Conservation (phyloP, 805 yeast genomes). For the Pichia nanzhaoensis region DNA sequence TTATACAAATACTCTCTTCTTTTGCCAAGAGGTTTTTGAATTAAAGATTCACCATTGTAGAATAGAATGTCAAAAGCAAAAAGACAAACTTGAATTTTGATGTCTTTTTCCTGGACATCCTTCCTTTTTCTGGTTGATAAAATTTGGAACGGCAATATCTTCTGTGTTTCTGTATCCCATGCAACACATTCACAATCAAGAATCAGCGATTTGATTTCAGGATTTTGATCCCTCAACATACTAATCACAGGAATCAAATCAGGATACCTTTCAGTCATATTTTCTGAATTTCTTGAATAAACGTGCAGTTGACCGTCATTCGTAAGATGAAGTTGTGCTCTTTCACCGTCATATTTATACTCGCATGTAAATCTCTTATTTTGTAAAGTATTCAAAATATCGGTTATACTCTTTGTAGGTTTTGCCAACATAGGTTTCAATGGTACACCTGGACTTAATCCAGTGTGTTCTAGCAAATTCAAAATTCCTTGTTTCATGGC, state of each 20-base stretch:
- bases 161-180: slow-evolving; percentile 74
- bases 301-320: slow-evolving; percentile 61
- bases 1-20: slow-evolving; percentile 57
- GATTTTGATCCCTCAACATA: slow-evolving; percentile 31
- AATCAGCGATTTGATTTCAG: slow-evolving; percentile 51
- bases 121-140: slow-evolving; percentile 90
- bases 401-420: slow-evolving; percentile 92
- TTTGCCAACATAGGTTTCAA: slow-evolving; percentile 97
- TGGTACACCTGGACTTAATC: slow-evolving; percentile 86
- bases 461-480: slow-evolving; percentile 59
- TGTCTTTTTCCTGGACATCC: slow-evolving; percentile 80
- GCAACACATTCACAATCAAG: slow-evolving; percentile 98
- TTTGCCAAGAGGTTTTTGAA: slow-evolving; percentile 59
- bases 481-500: slow-evolving; percentile 63
- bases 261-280: slow-evolving; percentile 94
- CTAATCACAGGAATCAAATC: slow-evolving; percentile 69
- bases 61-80: slow-evolving; percentile 87
- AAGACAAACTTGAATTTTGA: slow-evolving; percentile 84
- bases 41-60: slow-evolving; percentile 63
- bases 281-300: slow-evolving; percentile 92
- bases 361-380: slow-evolving; percentile 88
- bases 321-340: slow-evolving; percentile 87
- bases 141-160: slow-evolving; percentile 89
- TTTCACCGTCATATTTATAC: slow-evolving; percentile 95
- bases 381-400: slow-evolving; percentile 82